Conservation (phyloP, 805 yeast species). For the Candida chauliodis region DNA sequence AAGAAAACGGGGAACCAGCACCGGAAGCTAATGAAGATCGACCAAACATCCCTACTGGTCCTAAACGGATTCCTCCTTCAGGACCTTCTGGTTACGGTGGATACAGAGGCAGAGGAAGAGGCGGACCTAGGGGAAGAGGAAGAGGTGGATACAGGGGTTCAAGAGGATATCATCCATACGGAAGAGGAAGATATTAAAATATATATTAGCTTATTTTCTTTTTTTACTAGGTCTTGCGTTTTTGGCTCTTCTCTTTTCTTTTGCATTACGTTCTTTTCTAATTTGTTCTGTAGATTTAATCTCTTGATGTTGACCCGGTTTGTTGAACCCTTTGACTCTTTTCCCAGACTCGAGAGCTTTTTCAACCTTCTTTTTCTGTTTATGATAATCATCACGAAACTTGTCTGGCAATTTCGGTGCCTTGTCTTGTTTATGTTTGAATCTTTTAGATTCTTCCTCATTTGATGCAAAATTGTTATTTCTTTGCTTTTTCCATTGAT, state of each 20-base stretch:
- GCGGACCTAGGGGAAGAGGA: slow-evolving; percentile 31
- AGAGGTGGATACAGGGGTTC: slow-evolving; percentile 27
- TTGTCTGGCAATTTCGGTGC: slow-evolving; percentile 94
- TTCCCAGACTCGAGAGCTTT: slow-evolving; percentile 76
- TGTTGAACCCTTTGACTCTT: slow-evolving; percentile 62
- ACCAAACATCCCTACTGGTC: slow-evolving; percentile 49
- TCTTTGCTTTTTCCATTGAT: slow-evolving; percentile 82
- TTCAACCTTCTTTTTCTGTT: slow-evolving; percentile 77
- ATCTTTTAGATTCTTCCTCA: slow-evolving; percentile 44
- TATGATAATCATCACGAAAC: slow-evolving; percentile 78
- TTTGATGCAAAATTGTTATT: slow-evolving; percentile 52
- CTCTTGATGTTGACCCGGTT: slow-evolving; percentile 50
- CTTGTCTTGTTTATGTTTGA: slow-evolving; percentile 66
- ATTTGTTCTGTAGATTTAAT: slow-evolving; percentile 69
- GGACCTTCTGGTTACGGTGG: slow-evolving; percentile 23
- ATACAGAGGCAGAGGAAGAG: slow-evolving; percentile 21
- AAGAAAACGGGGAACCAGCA: slow-evolving; percentile 16
- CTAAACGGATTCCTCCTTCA: slow-evolving; percentile 41
- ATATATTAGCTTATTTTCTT: slow-evolving; percentile 11
- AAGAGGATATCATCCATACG: slow-evolving; percentile 45
- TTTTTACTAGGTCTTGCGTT: slow-evolving; percentile 68
- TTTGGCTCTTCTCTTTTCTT: slow-evolving; percentile 76
- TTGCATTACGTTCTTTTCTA: slow-evolving; percentile 65
- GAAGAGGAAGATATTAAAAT: slow-evolving; percentile 27
- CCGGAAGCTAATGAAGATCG: slow-evolving; percentile 10